These are phyloP conservation scores for Alisma plantagoaquatica DNA, from an alignment of 106 monocot species.

Conservation along the genomic window DNA sequence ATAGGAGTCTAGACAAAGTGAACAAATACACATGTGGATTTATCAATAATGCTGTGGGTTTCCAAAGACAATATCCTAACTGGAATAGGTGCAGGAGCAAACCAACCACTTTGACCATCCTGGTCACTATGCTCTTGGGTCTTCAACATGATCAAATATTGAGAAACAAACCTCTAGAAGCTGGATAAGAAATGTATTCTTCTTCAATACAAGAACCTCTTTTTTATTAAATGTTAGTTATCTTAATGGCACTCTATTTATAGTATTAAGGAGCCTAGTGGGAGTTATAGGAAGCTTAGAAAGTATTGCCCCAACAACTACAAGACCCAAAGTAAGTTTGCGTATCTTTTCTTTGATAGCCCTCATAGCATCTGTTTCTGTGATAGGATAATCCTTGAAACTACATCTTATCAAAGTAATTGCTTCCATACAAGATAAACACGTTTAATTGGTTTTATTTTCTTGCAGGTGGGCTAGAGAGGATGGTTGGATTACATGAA, in stretches of 20 bases:
- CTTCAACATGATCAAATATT: constrained; percentile 92
- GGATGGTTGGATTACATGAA: too few species aligned
- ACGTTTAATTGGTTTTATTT: too few species aligned
- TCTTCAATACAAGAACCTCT: constrained; percentile 32
- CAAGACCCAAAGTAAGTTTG: constrained; percentile 70
- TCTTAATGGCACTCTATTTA: constrained; percentile 59
- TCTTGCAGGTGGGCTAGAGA: too few species aligned
- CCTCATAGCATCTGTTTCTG: constrained; percentile 72
- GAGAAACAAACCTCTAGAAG: constrained; percentile 95
- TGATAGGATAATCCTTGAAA: constrained; percentile 50
- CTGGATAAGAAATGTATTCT: constrained; percentile 45
- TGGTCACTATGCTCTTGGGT: constrained; percentile 56
- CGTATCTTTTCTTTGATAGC: constrained; percentile 79
- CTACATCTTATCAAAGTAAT: constrained; percentile 81
- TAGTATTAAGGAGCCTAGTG: constrained; percentile 73
- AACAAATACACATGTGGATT: too few species aligned
- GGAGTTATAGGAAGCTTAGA: constrained; percentile 78
- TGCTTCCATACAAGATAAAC: constrained; percentile 75
- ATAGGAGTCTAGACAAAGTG: too few species aligned
- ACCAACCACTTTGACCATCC: constrained; percentile 90
- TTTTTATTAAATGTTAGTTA: constrained; percentile 33
- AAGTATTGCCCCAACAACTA: constrained; percentile 67
- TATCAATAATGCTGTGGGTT: constrained; percentile 53
- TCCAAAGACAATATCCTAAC: constrained; percentile 57
- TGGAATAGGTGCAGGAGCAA: constrained; percentile 60